phyloP scores from a whole-genome alignment of 345 rosid genomes.

The Arabidopsis suecica region DNA sequence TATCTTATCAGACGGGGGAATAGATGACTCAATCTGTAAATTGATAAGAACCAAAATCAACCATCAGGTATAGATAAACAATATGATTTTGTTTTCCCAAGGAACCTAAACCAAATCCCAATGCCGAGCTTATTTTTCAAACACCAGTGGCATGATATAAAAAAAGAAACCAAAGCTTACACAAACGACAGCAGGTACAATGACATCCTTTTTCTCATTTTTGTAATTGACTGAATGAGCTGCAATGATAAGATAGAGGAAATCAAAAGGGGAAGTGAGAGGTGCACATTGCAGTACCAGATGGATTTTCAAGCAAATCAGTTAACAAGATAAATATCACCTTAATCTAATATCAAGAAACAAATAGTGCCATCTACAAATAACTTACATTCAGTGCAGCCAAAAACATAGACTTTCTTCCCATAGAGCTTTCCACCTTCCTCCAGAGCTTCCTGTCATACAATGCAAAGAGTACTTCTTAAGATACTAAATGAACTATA shows the following conservation, averaged over 20 bases:
- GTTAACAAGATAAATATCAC: not conserved
- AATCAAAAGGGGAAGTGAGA: conserved; percentile 17
- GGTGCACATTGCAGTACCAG: not conserved
- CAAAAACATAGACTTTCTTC: conserved; percentile 75
- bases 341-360: not conserved
- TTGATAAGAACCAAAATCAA: not conserved
- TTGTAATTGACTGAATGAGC: conserved; percentile 73
- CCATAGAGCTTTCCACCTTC: conserved; percentile 80
- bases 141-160: not conserved
- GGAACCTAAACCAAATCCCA: not conserved
- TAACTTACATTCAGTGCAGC: conserved; percentile 86
- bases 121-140: not conserved
- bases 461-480: conserved; percentile 2
- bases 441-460: conserved; percentile 78
- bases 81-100: conserved; percentile 11
- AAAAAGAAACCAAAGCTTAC: conserved; percentile 55
- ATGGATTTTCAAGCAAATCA: conserved; percentile 13
- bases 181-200: conserved; percentile 76
- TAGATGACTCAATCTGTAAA: conserved; percentile 73
- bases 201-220: conserved; percentile 49
- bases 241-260: conserved; percentile 47
- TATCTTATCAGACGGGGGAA: conserved; percentile 89
- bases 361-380: not conserved
- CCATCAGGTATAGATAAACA: not conserved
- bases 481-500: not conserved